A percentile compares a stretch with the other conserved stretches of the same genome.
These are phyloP conservation scores for Trichoderma breve DNA, from an alignment of 2,329 filamentous ascomycete genomes.

Conservation along the genomic window DNA sequence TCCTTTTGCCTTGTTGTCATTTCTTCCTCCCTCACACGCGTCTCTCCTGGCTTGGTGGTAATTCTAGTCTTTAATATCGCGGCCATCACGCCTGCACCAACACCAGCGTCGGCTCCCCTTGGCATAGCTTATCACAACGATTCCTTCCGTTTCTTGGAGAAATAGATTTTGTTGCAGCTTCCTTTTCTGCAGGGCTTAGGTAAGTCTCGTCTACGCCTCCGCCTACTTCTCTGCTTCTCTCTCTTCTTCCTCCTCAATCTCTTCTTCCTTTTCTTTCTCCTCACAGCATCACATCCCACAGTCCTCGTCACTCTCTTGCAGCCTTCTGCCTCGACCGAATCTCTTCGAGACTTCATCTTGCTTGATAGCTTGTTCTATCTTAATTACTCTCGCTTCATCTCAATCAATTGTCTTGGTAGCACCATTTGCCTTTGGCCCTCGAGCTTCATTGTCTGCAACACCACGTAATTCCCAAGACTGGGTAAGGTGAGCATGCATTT, in stretches of 20 bases:
- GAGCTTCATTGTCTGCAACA: slow-evolving; percentile 31
- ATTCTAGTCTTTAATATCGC: background rate
- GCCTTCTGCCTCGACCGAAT: slow-evolving; percentile 27
- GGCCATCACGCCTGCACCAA: slow-evolving; percentile 19
- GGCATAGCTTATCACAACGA: slow-evolving; percentile 6
- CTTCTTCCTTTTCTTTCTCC: slow-evolving; percentile 26
- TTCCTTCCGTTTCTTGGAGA: slow-evolving; percentile 18
- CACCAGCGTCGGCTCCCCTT: background rate
- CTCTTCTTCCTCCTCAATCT: slow-evolving; percentile 20
- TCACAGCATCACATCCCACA: slow-evolving; percentile 53
- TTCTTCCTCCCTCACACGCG: slow-evolving; percentile 14
- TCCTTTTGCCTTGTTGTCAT: background rate
- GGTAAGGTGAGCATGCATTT: slow-evolving; percentile 30
- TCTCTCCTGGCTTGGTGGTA: background rate
- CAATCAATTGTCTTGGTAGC: slow-evolving; percentile 51
- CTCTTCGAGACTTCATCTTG: slow-evolving; percentile 49
- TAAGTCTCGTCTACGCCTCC: slow-evolving; percentile 17
- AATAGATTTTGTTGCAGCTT: slow-evolving; percentile 15
- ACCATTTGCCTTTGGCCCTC: slow-evolving; percentile 41
- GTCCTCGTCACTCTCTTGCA: slow-evolving; percentile 44
- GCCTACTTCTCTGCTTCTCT: slow-evolving; percentile 12
- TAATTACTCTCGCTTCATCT: slow-evolving; percentile 58
- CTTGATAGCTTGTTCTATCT: slow-evolving; percentile 60
- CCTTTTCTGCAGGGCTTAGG: slow-evolving; percentile 18
- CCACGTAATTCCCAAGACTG: slow-evolving; percentile 30